Evolutionary conservation across 78 protist genomes (phyloP).

Genomic region (Dictyostelium purpureum): DNA sequence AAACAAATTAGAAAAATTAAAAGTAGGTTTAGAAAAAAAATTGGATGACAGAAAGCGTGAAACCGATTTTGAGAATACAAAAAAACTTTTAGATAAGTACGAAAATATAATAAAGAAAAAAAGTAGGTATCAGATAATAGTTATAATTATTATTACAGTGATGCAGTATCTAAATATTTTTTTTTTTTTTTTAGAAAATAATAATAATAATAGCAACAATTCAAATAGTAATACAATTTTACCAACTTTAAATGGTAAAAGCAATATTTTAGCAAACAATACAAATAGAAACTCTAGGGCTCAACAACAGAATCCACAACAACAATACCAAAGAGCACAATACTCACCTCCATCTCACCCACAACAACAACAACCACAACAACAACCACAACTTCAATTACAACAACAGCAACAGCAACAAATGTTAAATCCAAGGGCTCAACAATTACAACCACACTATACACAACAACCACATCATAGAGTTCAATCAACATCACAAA

Average conservation of each 20-base stretch:
- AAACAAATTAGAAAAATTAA: conserved; percentile 35
- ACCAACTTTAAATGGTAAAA: background rate
- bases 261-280: background rate
- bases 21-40: conserved; percentile 29
- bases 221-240: background rate
- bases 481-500: background rate
- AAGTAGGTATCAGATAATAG: background rate
- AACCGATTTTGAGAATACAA: conserved; percentile 66
- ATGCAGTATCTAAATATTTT: background rate
- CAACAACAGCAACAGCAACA: conserved; percentile 1
- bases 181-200: background rate
- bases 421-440: background rate
- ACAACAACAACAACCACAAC: conserved; percentile 33
- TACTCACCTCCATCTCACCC: background rate
- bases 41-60: conserved; percentile 70
- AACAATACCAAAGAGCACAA: background rate
- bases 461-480: conserved; percentile 24
- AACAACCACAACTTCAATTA: background rate
- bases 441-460: background rate
- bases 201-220: background rate
- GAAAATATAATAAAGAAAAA: conserved; percentile 22
- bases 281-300: background rate
- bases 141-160: too few species aligned
- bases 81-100: conserved; percentile 55
- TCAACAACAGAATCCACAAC: background rate